Evolutionary conservation across 2,329 filamentous ascomycete genomes (phyloP), one percentile per base, ranked within the genome.

Genomic region (Phialemoniopsis sp.): DNA sequence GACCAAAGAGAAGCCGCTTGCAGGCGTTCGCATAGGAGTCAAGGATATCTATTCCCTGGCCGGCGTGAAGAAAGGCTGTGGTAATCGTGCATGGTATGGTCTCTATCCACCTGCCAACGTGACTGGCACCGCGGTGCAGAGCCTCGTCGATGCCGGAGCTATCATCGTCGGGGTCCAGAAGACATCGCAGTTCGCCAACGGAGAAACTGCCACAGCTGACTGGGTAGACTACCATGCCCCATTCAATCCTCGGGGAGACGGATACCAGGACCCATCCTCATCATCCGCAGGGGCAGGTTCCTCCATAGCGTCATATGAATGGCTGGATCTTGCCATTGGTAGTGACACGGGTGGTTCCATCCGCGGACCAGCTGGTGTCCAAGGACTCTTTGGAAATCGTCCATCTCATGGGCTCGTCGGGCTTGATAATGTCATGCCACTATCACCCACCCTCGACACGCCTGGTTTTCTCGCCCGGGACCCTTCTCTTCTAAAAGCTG

Each of bases 11-110:
- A 68, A 74, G 47, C 76, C 76, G 2, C 58, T 82, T 0, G 70
- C 74, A 8, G 76, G 78, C 13, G 63, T 76, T 10, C 64, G 78
- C 8, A 51, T 82, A 2, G 76, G 67, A 1, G 63, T 82, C 38
- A 82, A 82, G 47, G 79, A 82, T 44, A 75, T 78, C 35, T 75
- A 67, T 45, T 66, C 82, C 42, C 52, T 83, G 19, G 37, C 34
- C 16, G 78, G 78, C 2, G 48, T 80, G 3, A 66, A 66, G 28
- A 80, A 72, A 0, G 65, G 66, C 12, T 68, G 70, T 37, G 76
- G 77, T 3, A 80, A 74, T 43, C 62, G 74, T 31, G 76, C 78
- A 3, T 82, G 70, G 60, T 73, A 73, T 37, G 56, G 68, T 37
- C 58, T 81, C 4, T 76, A 78, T 44, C 64, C 67, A 5, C 54